Percentiles rank a stretch among this genome's conserved stretches.
phyloP scores from a whole-genome alignment of 176 grass and related monocot species.

The Hordeum vulgare region DNA sequence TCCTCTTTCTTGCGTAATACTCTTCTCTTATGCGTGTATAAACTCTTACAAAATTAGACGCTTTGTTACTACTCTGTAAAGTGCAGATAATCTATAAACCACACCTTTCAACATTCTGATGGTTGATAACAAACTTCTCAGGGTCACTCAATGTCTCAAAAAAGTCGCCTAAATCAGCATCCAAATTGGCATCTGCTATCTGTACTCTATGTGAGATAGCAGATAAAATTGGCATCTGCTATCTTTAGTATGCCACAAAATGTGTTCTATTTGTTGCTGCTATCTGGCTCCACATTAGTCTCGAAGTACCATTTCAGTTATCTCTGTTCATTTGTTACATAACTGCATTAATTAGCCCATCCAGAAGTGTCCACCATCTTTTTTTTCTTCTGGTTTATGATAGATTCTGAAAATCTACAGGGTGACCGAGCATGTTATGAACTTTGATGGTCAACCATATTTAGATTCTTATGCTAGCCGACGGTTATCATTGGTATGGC shows the following conservation, averaged over 20 bases:
- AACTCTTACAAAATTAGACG: background rate
- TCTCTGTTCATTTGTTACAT: background rate
- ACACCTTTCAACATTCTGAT: background rate
- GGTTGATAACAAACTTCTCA: constrained; percentile 11
- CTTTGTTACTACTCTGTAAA: background rate
- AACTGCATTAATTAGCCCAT: background rate
- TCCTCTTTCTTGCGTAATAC: background rate
- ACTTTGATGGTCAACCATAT: background rate
- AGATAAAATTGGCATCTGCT: too few species aligned
- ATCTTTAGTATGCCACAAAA: background rate
- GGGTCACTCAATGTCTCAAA: constrained; percentile 37
- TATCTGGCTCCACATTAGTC: background rate
- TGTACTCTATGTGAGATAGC: too few species aligned
- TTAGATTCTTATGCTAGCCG: background rate
- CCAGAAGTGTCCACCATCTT: background rate
- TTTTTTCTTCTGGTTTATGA: background rate
- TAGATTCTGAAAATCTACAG: background rate
- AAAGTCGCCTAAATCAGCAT: constrained; percentile 58
- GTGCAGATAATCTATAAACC: background rate
- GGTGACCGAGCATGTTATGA: background rate
- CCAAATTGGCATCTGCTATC: constrained; percentile 44
- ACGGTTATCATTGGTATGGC: background rate
- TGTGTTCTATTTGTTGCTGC: background rate
- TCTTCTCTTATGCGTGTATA: background rate
- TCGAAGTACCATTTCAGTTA: background rate